These are phyloP conservation scores for Lentinula sp. DNA, from an alignment of 768 basidiomycete genomes.

Conservation along the genomic window DNA sequence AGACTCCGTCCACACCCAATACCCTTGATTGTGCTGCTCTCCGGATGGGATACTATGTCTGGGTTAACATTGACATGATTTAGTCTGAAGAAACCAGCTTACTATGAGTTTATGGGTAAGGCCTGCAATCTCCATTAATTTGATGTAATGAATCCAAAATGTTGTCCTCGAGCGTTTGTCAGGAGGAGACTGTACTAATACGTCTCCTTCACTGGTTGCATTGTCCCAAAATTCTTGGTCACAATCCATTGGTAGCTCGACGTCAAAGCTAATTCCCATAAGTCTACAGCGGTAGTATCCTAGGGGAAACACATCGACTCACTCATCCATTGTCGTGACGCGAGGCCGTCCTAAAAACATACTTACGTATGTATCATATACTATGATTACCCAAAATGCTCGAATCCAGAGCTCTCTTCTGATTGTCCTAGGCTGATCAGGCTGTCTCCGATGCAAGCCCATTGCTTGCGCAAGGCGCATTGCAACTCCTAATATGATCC, in stretches of 20 bases:
- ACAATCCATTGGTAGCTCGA: conserved; percentile 46
- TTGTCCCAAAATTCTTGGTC: conserved; percentile 57
- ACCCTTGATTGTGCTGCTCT: background rate
- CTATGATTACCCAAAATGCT: conserved; percentile 47
- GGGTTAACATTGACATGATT: background rate
- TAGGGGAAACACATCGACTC: background rate
- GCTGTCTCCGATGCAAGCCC: background rate
- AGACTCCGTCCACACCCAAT: background rate
- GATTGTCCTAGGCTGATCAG: conserved; percentile 9
- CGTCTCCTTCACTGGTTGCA: conserved; percentile 27
- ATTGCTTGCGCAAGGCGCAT: conserved; percentile 52
- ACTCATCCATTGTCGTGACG: background rate
- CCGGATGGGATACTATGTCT: background rate
- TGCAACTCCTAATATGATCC: conserved; percentile 63
- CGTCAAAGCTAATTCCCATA: conserved; percentile 43
- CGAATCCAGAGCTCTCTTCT: conserved; percentile 63
- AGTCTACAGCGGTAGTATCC: background rate
- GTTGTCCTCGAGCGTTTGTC: background rate
- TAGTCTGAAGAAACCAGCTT: conserved; percentile 9
- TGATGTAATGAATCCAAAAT: conserved; percentile 34
- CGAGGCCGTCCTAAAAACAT: conserved; percentile 43
- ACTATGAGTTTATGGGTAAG: conserved; percentile 45
- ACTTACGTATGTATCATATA: conserved; percentile 13
- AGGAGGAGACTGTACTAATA: conserved; percentile 40
- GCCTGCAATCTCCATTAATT: conserved; percentile 41